A percentile compares a stretch with the other conserved stretches of the same genome.
These are phyloP conservation scores for Lactifluus volemus DNA, from an alignment of 768 basidiomycete species.

Conservation along the genomic window DNA sequence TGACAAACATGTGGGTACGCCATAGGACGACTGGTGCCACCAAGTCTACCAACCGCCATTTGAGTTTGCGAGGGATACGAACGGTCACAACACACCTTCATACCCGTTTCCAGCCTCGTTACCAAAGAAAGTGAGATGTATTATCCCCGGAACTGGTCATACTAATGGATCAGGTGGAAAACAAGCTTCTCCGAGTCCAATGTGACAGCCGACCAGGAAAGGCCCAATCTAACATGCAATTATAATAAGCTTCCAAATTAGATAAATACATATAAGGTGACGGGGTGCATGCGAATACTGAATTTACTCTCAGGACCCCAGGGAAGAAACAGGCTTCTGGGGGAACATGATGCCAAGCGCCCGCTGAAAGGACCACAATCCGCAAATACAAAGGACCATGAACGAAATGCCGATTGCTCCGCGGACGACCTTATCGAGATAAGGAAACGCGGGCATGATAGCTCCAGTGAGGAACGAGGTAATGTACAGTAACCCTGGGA, in stretches of 20 bases:
- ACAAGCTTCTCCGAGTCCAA: too few relatives aligned
- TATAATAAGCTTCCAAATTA: background rate
- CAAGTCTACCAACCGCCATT: too few relatives aligned
- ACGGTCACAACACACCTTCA: too few relatives aligned
- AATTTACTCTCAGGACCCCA: background rate
- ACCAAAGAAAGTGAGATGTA: too few relatives aligned
- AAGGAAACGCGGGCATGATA: background rate
- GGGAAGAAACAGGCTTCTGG: slow-evolving; percentile 1
- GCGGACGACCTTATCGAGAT: background rate
- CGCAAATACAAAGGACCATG: background rate
- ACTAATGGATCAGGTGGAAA: too few relatives aligned
- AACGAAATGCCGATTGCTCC: background rate
- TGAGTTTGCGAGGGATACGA: too few relatives aligned
- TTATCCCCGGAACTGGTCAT: too few relatives aligned
- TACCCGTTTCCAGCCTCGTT: too few relatives aligned
- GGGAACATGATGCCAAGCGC: slow-evolving; percentile 6
- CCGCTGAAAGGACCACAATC: slow-evolving; percentile 3
- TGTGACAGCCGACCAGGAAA: background rate
- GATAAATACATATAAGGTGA: background rate
- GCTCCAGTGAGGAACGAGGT: background rate
- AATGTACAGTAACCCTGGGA: slow-evolving; percentile 3
- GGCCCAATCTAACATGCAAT: background rate
- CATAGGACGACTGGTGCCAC: too few relatives aligned
- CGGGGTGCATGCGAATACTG: background rate
- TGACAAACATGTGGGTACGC: too few relatives aligned